Evolutionary conservation across 441 rosid species (phyloP), one percentile per base, ranked within the genome.

Genomic region (Breynia disticha): DNA sequence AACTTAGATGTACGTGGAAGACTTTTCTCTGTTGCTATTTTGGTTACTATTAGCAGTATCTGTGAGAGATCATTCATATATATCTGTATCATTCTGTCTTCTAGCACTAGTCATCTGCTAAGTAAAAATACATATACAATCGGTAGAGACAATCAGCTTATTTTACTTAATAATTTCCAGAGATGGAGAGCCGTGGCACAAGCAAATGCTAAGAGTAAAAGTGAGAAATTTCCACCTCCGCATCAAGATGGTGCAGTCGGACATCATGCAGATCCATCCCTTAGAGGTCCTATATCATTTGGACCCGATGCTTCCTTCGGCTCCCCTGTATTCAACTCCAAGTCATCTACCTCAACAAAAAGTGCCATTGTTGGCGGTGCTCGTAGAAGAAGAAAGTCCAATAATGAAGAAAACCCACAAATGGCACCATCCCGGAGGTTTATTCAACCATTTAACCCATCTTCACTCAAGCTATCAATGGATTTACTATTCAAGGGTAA

Each of bases 161-260:
- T 24, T 16, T 52, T 61, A 32, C 44, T 59, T 43, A 35, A 61
- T 49, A 37, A 50, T 28, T 60, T 61, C 47, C 86, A 90, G 97
- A 83, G 80, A 64, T 77, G 81, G 83, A 79, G 95, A 73, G 73
- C 63, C 22, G 63, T 67, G 63, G 66, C 85, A 54, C 81, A 81
- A 60, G 71, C 78, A 66, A 78, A 79, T 69, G 82, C 78, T 1
- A 81, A 78, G 72, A 79, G 95, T 77, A 90, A 80, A 77, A 90
- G 97, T 16, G 96, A 85, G 85, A 90, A 90, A 73, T 90, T 90
- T 56, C 97, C 97, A 4, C 97, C 96, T 64, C 96, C 97, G 0
- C 97, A 90, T 67, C 90, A 78, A 68, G 97, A 90, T 48, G 97
- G 83, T 55, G 95, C 81, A 16, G 84, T 87, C 20, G 95, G 96